Percentiles rank a stretch among this genome's conserved stretches.
phyloP scores from a whole-genome alignment of 805 yeast genomes.

The Yarrowia hollandica region DNA sequence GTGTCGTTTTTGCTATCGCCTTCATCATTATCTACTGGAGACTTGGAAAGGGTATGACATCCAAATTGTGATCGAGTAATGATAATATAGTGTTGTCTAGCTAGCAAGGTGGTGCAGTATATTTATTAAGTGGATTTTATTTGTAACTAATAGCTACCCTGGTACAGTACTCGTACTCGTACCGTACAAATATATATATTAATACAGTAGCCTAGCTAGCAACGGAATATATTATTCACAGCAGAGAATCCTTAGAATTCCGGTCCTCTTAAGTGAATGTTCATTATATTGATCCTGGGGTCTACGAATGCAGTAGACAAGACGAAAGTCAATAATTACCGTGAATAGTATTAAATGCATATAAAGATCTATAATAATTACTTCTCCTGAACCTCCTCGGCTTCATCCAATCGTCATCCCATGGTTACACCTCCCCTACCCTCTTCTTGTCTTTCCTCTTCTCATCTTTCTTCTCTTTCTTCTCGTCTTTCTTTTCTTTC shows the following conservation, averaged over 20 bases:
- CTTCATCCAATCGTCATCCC: neutral
- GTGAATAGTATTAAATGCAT: slow-evolving; percentile 27
- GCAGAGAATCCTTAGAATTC: too few species aligned
- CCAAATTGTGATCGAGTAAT: neutral
- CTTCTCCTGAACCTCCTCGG: neutral
- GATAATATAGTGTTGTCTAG: too few species aligned
- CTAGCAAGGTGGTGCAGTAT: too few species aligned
- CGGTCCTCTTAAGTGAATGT: too few species aligned
- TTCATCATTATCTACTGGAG: slow-evolving; percentile 4
- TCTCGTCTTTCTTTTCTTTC: slow-evolving; percentile 16
- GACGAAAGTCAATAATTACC: slow-evolving; percentile 14
- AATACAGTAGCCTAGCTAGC: too few species aligned
- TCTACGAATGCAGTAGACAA: too few species aligned
- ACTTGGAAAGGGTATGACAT: slow-evolving; percentile 6
- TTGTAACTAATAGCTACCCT: too few species aligned
- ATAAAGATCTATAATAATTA: slow-evolving; percentile 22
- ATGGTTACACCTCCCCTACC: slow-evolving; percentile 11
- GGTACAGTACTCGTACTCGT: too few species aligned
- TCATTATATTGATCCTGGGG: too few species aligned
- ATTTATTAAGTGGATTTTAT: too few species aligned
- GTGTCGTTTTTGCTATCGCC: slow-evolving; percentile 3
- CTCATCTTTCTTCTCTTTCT: slow-evolving; percentile 20
- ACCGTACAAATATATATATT: too few species aligned
- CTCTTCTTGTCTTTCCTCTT: slow-evolving; percentile 21
- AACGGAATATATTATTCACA: too few species aligned